Evolutionary conservation across 768 basidiomycete species (phyloP).

Genomic region (Strobilomyces echinocephalus): DNA sequence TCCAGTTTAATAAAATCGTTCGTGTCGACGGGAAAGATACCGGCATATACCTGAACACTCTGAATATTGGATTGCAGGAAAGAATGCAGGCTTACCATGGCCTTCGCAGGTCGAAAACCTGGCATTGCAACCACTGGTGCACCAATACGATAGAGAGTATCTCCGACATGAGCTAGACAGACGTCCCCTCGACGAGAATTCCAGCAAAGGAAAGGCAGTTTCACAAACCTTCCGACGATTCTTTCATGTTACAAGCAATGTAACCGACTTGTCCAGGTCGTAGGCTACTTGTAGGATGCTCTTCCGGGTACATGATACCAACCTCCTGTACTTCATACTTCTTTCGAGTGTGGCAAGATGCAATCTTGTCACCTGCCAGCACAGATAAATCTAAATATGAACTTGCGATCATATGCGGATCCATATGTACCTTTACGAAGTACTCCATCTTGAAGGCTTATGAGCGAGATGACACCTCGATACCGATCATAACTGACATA

Average conservation of each 20-base stretch:
- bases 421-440: conserved; percentile 65
- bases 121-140: conserved; percentile 76
- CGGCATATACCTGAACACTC: conserved; percentile 74
- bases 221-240: conserved; percentile 77
- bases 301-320: conserved; percentile 87
- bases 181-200: conserved; percentile 1
- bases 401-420: neutral
- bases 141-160: conserved; percentile 80
- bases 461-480: conserved; percentile 90
- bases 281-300: conserved; percentile 64
- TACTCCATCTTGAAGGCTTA: conserved; percentile 75
- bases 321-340: conserved; percentile 86
- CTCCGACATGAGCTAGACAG: conserved; percentile 79
- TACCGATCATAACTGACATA: conserved; percentile 82
- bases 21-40: conserved; percentile 89
- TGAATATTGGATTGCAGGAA: neutral
- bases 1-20: conserved; percentile 91
- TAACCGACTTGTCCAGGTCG: conserved; percentile 83
- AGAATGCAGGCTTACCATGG: conserved; percentile 61
- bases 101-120: conserved; percentile 87
- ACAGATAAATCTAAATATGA: neutral
- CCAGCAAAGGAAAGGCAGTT: neutral
- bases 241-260: conserved; percentile 96
- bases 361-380: conserved; percentile 78
- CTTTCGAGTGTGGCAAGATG: conserved; percentile 78